Evolutionary conservation across 2,329 filamentous ascomycete genomes (phyloP), one percentile per base, ranked within the genome.

Genomic region (Colletotrichum sp.): DNA sequence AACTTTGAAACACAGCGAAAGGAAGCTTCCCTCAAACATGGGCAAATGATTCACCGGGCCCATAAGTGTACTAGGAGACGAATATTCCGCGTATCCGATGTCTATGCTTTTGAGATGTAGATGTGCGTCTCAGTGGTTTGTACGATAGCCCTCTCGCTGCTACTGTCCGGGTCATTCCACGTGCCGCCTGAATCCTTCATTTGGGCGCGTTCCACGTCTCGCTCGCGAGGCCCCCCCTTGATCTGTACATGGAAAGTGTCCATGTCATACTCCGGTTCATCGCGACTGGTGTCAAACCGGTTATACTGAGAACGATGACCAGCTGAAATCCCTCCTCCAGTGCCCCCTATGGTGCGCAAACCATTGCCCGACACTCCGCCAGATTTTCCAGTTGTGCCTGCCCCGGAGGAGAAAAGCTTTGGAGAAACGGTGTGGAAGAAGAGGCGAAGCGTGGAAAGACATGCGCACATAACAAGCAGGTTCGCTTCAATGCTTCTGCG

Each of bases 401-500:
- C 30, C 6, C 48, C 55, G 6, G 77, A 78, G 32, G 77, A 78
- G 32, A 81, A 71, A 32, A 80, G 57, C 12, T 55, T 72, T 2
- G 82, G 83, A 13, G 81, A 79, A 3, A 83, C 77, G 63, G 81
- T 79, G 14, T 72, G 73, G 68, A 83, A 75, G 78, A 84, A 84
- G 18, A 81, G 80, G 28, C 81, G 81, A 13, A 84, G 71, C 55
- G 82, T 83, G 1, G 83, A 81, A 4, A 84, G 77, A 70, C 80
- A 85, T 26, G 82, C 83, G 73, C 84, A 85, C 69, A 86, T 84
- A 73, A 86, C 79, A 68, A 86, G 82, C 4, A 86, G 80, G 28
- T 86, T 86, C 3, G 81, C 80, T 68, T 86, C 84, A 6, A 84
- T 77, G 34, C 85, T 80, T 2, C 83, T 85, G 39, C 10, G 4